Base-by-base conservation (phyloP, 1,284 basidiomycete genomes). In the Naganishia sp. region DNA sequence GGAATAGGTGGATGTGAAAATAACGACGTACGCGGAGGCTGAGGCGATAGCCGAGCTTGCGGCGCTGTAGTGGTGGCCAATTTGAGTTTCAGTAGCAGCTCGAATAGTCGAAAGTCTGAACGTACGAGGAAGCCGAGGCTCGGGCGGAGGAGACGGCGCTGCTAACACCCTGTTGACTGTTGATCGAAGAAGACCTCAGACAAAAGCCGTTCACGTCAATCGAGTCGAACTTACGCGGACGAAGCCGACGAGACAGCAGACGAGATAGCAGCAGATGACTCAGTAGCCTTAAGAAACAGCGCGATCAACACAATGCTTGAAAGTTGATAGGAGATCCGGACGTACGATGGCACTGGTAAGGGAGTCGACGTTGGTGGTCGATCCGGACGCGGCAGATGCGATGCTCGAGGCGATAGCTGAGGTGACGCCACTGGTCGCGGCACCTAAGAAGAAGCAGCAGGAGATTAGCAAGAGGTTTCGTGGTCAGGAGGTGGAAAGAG, bases 121-220 rank as follows among this genome's bases (percentile, higher is more conserved):
- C 44, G 46, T 33, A 46, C 56, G 57, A 23, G 3, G 57, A 63
- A 6, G 68, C 55, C 16, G 69, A 65, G 9, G 57, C 54, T 16
- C 55, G 46, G 54, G 55, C 66, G 39, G 33, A 50, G 11, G 66
- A 49, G 46, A 67, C 33, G 50, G 55, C 52, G 18, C 48, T 39
- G 25, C 53, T 49, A 23, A 65, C 63, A 39, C 49, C 48, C 44
- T 6, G 36, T 50, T n/a, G 16, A 31, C 48, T 39, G 9, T 3
- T 39, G 15, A 39, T 31, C 11, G n/a, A n/a, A 39, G 7, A 33
- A 36, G 11, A 6, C n/a, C 23, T 28, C 28, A 28, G 28, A 28
- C 28, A 28, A 39, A 39, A 39, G 36, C 36, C 7, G 36, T 39
- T 39, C 36, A 7, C 7, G 10, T 39, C 36, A 39, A 10, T 13